phyloP scores from a whole-genome alignment of 129 eudicot genomes.

The Solidago caesia region DNA sequence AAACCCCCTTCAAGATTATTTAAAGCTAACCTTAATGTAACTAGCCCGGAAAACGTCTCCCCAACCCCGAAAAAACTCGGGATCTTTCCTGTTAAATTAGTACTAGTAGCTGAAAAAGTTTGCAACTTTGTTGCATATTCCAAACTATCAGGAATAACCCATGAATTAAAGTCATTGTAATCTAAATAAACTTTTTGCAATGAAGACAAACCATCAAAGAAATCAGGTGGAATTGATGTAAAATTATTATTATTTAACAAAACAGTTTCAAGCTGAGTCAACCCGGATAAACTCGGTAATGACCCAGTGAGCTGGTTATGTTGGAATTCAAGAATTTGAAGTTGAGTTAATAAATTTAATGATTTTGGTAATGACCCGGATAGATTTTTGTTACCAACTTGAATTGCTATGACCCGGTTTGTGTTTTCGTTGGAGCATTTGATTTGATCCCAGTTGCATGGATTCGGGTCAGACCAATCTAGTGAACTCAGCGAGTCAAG shows the following conservation, averaged over 20 bases:
- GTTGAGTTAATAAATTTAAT: slow-evolving; percentile 34
- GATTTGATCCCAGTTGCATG: slow-evolving; percentile 61
- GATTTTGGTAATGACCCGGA: slow-evolving; percentile 32
- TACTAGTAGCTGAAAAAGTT: slow-evolving; percentile 48
- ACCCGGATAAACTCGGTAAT: slow-evolving; percentile 49
- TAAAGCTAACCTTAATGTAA: slow-evolving; percentile 43
- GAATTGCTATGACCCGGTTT: slow-evolving; percentile 32
- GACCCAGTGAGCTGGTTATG: slow-evolving; percentile 44
- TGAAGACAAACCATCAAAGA: slow-evolving; percentile 40
- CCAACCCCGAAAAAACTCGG: slow-evolving; percentile 61
- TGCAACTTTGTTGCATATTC: slow-evolving; percentile 32
- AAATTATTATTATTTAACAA: slow-evolving; percentile 42
- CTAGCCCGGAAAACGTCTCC: slow-evolving; percentile 45
- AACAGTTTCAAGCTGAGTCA: slow-evolving; percentile 41
- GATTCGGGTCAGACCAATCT: slow-evolving; percentile 43
- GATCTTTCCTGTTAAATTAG: slow-evolving; percentile 68
- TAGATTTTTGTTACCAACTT: slow-evolving; percentile 26
- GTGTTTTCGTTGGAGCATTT: slow-evolving; percentile 20
- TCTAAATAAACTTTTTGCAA: slow-evolving; percentile 28
- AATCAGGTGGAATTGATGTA: slow-evolving; percentile 32
- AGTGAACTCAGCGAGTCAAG: slow-evolving; percentile 44
- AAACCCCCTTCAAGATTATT: slow-evolving; percentile 71
- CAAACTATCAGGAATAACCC: slow-evolving; percentile 24
- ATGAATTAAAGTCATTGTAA: slow-evolving; percentile 26
- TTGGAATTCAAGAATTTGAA: slow-evolving; percentile 42